Base-by-base conservation (phyloP, 768 basidiomycete species). In the Leccinum subgranulosum region DNA sequence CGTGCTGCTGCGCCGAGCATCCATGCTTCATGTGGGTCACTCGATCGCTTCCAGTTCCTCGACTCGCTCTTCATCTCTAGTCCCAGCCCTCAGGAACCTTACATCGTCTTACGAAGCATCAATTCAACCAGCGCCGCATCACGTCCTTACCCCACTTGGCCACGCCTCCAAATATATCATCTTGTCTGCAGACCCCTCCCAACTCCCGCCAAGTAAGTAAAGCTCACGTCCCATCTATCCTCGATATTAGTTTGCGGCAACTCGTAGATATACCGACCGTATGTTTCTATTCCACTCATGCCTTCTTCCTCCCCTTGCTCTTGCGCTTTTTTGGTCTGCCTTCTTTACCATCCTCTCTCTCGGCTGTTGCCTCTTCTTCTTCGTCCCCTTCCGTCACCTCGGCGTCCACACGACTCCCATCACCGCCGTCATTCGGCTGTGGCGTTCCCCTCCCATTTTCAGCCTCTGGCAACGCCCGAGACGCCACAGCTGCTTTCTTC, bases 251-350 rank as follows among this genome's bases (percentile, higher is more conserved):
- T 21, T 39, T 11, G 48, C 63, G 63, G 52, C 2, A 34, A 36
- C 52, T 47, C 39, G 41, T 55, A 34, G 49, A 51, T 36, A 55
- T 6, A n/a, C 56, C 63, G 48, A 51, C 34, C 0, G 19, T 49
- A 49, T 48, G 49, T 21, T 46, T 46, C 48, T 12, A 19, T 21
- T 39, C 31, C 4, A 15, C 34, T 59, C 43, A 60, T 11, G n/a
- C 56, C 53, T 57, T 63, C 52, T 59, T 69, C 55, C 36, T 61
- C 31, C 67, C 67, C 23, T 49, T 62, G 17, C 23, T 55, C 61
- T 60, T 69, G 51, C 60, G 65, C 55, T 59, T 69, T 54, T 51
- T 70, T n/a, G 46, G 25, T 50, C 48, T 55, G 23, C 23, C 46
- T 49, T 59, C 4, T 60, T 63, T 19, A 6, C 11, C 7, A 17